Percentiles rank a stretch among this genome's conserved stretches.
phyloP scores from a whole-genome alignment of 345 rosid species.

The Alliaria petiolata region DNA sequence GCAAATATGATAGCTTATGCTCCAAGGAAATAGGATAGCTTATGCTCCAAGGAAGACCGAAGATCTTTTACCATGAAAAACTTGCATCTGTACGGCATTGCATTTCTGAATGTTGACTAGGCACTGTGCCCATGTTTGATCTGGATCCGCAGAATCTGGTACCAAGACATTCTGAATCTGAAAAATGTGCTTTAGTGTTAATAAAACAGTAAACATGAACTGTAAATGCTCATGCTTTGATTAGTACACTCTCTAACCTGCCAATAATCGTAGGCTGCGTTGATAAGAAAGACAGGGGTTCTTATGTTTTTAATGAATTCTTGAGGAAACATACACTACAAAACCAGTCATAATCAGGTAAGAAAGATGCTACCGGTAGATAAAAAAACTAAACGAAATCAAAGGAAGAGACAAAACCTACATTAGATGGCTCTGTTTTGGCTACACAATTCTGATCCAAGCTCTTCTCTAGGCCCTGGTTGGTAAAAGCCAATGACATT shows the following conservation, averaged over 20 bases:
- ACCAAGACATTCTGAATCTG: constrained; percentile 70
- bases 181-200: constrained; percentile 21
- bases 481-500: constrained; percentile 3
- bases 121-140: constrained; percentile 57
- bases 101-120: constrained; percentile 53
- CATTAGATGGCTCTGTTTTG: constrained; percentile 44
- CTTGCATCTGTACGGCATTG: constrained; percentile 48
- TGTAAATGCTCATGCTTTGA: neutral
- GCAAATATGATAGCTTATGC: neutral
- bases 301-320: constrained; percentile 48
- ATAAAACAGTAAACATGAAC: constrained; percentile 14
- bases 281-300: constrained; percentile 71
- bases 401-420: constrained; percentile 22
- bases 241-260: constrained; percentile 46
- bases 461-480: constrained; percentile 58
- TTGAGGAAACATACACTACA: constrained; percentile 68
- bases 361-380: neutral
- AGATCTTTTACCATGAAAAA: constrained; percentile 49
- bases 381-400: no score
- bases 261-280: constrained; percentile 89
- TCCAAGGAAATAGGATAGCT: neutral
- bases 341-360: constrained; percentile 5
- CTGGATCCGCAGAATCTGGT: constrained; percentile 59
- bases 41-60: neutral
- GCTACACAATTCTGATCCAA: constrained; percentile 43